These are phyloP conservation scores for Cystobasidium onofrii DNA, from an alignment of 768 basidiomycete species.

Conservation along the genomic window DNA sequence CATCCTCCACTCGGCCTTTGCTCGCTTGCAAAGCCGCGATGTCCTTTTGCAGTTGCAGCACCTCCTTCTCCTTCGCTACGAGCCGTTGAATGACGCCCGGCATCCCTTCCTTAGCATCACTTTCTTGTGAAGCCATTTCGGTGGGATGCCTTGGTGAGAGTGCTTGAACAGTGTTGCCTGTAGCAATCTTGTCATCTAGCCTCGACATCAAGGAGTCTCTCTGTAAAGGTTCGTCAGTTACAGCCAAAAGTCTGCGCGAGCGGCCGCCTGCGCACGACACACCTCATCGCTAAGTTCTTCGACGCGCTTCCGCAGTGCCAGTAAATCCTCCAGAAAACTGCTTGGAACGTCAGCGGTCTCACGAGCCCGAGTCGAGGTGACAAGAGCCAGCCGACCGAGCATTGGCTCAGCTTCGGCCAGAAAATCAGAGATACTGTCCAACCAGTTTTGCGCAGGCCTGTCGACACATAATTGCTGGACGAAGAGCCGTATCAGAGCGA, in stretches of 20 bases:
- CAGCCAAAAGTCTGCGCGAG: no score
- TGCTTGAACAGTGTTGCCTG: conserved; percentile 59
- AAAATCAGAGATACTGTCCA: conserved; percentile 52
- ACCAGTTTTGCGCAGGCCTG: background rate
- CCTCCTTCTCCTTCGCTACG: conserved; percentile 76
- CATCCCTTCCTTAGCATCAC: conserved; percentile 47
- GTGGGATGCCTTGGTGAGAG: conserved; percentile 47
- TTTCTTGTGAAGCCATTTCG: conserved; percentile 9
- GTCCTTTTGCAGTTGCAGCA: conserved; percentile 63
- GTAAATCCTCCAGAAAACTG: conserved; percentile 56
- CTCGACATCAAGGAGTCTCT: conserved; percentile 53
- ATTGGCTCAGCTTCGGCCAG: conserved; percentile 58
- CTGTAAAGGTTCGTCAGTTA: conserved; percentile 45
- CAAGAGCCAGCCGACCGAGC: conserved; percentile 59
- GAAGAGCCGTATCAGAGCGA: background rate
- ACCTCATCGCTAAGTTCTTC: conserved; percentile 65
- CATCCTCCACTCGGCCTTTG: conserved; percentile 56
- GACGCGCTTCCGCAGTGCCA: conserved; percentile 55
- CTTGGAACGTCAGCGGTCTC: conserved; percentile 46
- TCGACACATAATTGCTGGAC: background rate
- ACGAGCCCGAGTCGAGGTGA: conserved; percentile 49
- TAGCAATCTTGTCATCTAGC: conserved; percentile 59
- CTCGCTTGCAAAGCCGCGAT: conserved; percentile 59
- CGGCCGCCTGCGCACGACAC: no score
- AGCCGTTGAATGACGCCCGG: conserved; percentile 70